A percentile compares a stretch with the other conserved stretches of the same genome.
phyloP scores from a whole-genome alignment of 1,139 yeast species.

The Geotrichum citri-aurantii region DNA sequence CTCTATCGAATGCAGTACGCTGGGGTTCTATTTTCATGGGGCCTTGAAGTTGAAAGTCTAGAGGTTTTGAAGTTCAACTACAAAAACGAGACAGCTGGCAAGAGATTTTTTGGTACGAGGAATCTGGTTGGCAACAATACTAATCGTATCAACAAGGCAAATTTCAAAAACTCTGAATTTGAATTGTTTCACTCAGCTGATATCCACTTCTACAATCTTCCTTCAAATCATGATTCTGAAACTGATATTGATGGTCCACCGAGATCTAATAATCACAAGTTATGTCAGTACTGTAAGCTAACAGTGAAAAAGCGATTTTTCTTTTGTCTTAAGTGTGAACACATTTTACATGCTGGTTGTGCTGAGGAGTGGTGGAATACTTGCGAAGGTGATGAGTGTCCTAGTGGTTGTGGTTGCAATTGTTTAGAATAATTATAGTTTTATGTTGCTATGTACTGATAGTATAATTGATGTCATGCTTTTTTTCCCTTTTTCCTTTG shows the following conservation, averaged over 20 bases:
- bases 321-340: slow-evolving; percentile 71
- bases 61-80: slow-evolving; percentile 74
- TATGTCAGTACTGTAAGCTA: slow-evolving; percentile 59
- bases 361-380: slow-evolving; percentile 74
- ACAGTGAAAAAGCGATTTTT: slow-evolving; percentile 57
- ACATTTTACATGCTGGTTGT: slow-evolving; percentile 71
- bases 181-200: slow-evolving; percentile 24
- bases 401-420: slow-evolving; percentile 85
- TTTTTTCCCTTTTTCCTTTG: not conserved
- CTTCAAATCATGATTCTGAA: not conserved
- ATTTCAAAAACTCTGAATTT: slow-evolving; percentile 13
- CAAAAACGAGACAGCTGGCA: not conserved
- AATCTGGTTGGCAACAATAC: slow-evolving; percentile 1
- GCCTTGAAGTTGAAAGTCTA: slow-evolving; percentile 66
- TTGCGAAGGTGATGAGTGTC: slow-evolving; percentile 54
- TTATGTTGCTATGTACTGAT: no score
- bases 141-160: slow-evolving; percentile 9
- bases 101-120: slow-evolving; percentile 6
- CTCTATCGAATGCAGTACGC: slow-evolving; percentile 70
- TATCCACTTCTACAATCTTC: slow-evolving; percentile 21
- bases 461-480: no score
- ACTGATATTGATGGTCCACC: slow-evolving; percentile 16
- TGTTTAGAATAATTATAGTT: slow-evolving; percentile 46
- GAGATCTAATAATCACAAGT: slow-evolving; percentile 13
- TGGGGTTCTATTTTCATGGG: slow-evolving; percentile 76